These are phyloP conservation scores for Bathelium albidoporum DNA, from an alignment of 495 filamentous ascomycete species.

Conservation along the genomic window DNA sequence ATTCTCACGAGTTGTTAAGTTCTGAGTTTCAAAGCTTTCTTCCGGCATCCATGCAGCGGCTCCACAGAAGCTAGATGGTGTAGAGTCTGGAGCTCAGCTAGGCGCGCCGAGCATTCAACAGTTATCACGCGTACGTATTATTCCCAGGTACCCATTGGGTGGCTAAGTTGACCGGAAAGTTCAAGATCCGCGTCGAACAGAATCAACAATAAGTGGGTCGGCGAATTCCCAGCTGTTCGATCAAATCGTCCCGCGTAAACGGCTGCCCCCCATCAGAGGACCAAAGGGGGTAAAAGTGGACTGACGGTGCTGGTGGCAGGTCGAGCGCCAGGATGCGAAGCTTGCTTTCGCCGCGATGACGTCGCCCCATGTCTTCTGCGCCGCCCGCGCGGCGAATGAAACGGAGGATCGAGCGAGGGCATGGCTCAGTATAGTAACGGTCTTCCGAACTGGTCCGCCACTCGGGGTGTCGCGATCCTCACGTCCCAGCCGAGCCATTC, in stretches of 20 bases:
- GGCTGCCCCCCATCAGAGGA: neutral
- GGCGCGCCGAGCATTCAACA: neutral
- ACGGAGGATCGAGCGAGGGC: neutral
- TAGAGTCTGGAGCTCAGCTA: neutral
- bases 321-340: neutral
- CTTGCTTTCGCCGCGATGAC: constrained; percentile 5
- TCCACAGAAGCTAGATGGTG: neutral
- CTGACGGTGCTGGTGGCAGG: neutral
- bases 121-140: neutral
- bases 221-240: neutral
- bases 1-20: neutral
- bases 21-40: neutral
- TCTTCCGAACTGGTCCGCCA: neutral
- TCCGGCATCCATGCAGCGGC: neutral
- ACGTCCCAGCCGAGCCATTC: neutral
- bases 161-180: neutral
- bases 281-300: neutral
- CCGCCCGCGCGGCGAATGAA: neutral
- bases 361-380: neutral
- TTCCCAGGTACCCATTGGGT: neutral
- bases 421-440: neutral
- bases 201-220: neutral
- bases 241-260: neutral
- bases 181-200: neutral
- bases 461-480: neutral